phyloP scores from a whole-genome alignment of 805 yeast genomes.

The Maudiozyma bulderi region DNA sequence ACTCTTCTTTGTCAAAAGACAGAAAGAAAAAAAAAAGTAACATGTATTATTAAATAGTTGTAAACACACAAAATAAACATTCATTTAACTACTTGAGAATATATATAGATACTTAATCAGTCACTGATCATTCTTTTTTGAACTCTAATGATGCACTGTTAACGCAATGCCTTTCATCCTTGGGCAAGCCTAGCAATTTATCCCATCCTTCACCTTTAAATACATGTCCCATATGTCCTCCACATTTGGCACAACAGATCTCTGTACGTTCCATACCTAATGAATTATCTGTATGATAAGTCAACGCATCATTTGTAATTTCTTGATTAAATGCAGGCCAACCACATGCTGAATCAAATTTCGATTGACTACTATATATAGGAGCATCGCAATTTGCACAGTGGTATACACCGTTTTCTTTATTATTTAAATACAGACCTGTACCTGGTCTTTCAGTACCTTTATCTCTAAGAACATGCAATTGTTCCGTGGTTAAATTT shows the following conservation, averaged over 20 bases:
- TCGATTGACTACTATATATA: constrained; percentile 66
- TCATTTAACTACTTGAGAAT: too few species aligned
- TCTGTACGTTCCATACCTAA: constrained; percentile 81
- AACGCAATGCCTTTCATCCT: constrained; percentile 91
- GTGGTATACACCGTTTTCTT: constrained; percentile 51
- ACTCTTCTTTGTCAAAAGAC: too few species aligned
- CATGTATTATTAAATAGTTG: too few species aligned
- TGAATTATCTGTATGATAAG: constrained; percentile 47
- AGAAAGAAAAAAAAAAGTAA: too few species aligned
- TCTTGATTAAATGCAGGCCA: constrained; percentile 96
- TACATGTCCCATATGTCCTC: constrained; percentile 92
- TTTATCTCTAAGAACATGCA: constrained; percentile 62
- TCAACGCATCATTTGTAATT: constrained; percentile 67
- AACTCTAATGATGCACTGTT: constrained; percentile 77
- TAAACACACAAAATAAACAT: too few species aligned
- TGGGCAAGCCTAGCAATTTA: constrained; percentile 39
- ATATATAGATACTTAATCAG: too few species aligned
- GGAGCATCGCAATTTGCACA: constrained; percentile 86
- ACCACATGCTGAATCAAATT: constrained; percentile 88
- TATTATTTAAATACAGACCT: constrained; percentile 27
- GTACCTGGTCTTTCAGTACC: constrained; percentile 39
- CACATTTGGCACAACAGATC: constrained; percentile 81
- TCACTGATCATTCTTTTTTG: constrained; percentile 11
- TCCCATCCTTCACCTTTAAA: constrained; percentile 87
- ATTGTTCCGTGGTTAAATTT: constrained; percentile 62